phyloP scores from a whole-genome alignment of 2,329 filamentous ascomycete species.

The Monosporascus sp. region DNA sequence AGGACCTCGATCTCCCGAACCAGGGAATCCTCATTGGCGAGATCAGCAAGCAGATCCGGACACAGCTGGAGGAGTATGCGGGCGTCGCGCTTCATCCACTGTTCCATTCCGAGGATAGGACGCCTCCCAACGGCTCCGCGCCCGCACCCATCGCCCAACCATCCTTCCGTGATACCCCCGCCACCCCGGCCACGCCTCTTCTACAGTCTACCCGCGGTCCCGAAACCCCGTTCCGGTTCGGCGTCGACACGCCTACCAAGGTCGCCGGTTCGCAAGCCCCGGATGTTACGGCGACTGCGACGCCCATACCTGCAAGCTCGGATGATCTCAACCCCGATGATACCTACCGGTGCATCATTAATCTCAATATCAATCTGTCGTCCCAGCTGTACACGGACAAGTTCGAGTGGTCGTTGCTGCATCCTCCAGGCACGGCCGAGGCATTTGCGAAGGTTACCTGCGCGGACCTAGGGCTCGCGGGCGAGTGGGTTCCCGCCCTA shows the following conservation, averaged over 20 bases:
- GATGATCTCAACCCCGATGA: constrained; percentile 86
- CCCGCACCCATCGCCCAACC: constrained; percentile 13
- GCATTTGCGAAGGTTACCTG: constrained; percentile 90
- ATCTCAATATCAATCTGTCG: constrained; percentile 82
- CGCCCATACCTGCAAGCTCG: constrained; percentile 56
- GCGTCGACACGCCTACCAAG: constrained; percentile 45
- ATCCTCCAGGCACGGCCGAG: constrained; percentile 87
- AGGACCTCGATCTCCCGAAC: constrained; percentile 87
- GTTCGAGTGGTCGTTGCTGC: constrained; percentile 94
- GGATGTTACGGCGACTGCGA: constrained; percentile 65
- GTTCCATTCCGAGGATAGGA: constrained; percentile 57
- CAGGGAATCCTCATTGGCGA: constrained; percentile 63
- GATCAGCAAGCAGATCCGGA: constrained; percentile 90
- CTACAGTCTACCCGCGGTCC: constrained; percentile 40
- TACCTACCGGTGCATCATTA: constrained; percentile 89
- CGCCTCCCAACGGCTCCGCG: constrained; percentile 14
- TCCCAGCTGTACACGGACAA: constrained; percentile 93
- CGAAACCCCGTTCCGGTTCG: constrained; percentile 52
- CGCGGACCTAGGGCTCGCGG: constrained; percentile 79
- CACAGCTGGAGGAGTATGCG: constrained; percentile 92
- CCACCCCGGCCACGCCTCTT: constrained; percentile 35
- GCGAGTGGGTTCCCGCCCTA: constrained; percentile 92
- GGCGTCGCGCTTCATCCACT: constrained; percentile 89
- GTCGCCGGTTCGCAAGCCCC: constrained; percentile 37
- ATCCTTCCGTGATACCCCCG: constrained; percentile 31